Base-by-base conservation (phyloP, 192 early-diverging fungal genomes). In the Umbelopsis vinacea region DNA sequence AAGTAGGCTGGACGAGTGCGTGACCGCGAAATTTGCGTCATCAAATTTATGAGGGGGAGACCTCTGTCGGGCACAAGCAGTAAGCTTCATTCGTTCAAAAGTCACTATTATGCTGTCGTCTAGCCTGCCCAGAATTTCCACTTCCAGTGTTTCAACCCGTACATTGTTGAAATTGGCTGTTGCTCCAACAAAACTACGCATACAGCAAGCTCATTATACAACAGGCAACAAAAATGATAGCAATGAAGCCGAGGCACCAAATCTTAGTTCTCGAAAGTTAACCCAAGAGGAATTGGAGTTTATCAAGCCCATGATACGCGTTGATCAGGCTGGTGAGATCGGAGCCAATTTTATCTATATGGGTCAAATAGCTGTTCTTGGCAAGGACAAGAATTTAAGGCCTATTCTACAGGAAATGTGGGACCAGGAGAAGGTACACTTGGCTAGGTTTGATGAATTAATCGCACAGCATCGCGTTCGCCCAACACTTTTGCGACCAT, bases 251-350 rank as follows among this genome's bases (percentile, higher is more conserved):
- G 50, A 71, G 50, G 6, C 67, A 21, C 43, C 46, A 4, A 70
- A 35, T 14, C 46, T 45, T 10, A 50, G 15, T 15, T 50, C 48
- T 50, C 53, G 52, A 29, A 74, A 69, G 14, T 53, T 90, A 24
- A 86, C 79, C 14, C 71, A 73, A 22, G 77, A 84, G 19, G 86
- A 94, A 71, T 83, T 86, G 52, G 72, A 84, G 12, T 47, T 89
- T 52, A 83, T 94, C 17, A 87, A 86, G 72, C 81, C 82, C 46
- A 94, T 97, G 88, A 88, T 98, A 33, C 93, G 97, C n/a, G 91
- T 98, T 33, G 95, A 98, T 77, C 97, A 98, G 57, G 95, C 97
- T 5, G 97, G 97, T 35, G 97, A 99, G 76, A 88, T 96, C 5
- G 97, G 95, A 2, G 97, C 97, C 26, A 94, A 96, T 68, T 95